These are phyloP conservation scores for Chenopodium berlandieri DNA, from an alignment of 148 eudicot species.

Conservation along the genomic window DNA sequence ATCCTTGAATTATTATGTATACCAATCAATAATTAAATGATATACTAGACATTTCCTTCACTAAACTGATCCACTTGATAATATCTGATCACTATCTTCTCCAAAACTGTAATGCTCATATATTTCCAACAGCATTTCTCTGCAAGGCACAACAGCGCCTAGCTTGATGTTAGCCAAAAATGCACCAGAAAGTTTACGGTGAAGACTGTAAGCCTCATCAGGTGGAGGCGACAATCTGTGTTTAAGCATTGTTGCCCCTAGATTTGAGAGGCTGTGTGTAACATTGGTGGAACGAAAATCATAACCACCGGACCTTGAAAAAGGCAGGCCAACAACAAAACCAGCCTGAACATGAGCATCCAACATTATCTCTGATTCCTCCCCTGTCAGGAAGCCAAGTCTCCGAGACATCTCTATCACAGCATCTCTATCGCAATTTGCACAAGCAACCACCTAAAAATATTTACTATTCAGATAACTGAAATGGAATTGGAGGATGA, in stretches of 20 bases:
- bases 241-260: constrained; percentile 87
- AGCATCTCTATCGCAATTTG: constrained; percentile 64
- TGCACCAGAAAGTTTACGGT: constrained; percentile 92
- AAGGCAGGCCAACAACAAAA: constrained; percentile 90
- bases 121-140: constrained; percentile 72
- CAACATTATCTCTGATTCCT: constrained; percentile 80
- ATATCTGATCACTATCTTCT: constrained; percentile 30
- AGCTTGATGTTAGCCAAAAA: constrained; percentile 96
- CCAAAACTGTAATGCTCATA: constrained; percentile 59
- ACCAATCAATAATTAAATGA: background rate
- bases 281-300: constrained; percentile 77
- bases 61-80: constrained; percentile 26
- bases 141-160: constrained; percentile 92
- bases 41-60: background rate
- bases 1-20: constrained; percentile 10
- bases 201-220: constrained; percentile 95
- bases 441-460: constrained; percentile 79
- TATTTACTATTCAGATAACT: constrained; percentile 1
- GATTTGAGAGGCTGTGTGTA: constrained; percentile 69
- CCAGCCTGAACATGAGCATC: constrained; percentile 96
- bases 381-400: constrained; percentile 84
- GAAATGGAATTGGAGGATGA: background rate
- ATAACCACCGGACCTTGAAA: constrained; percentile 72
- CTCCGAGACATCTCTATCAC: constrained; percentile 83
- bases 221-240: constrained; percentile 96